Percentiles rank a stretch among this genome's conserved stretches.
These are phyloP conservation scores for Cucurbita maxima DNA, from an alignment of 306 rosid genomes.

Conservation along the genomic window DNA sequence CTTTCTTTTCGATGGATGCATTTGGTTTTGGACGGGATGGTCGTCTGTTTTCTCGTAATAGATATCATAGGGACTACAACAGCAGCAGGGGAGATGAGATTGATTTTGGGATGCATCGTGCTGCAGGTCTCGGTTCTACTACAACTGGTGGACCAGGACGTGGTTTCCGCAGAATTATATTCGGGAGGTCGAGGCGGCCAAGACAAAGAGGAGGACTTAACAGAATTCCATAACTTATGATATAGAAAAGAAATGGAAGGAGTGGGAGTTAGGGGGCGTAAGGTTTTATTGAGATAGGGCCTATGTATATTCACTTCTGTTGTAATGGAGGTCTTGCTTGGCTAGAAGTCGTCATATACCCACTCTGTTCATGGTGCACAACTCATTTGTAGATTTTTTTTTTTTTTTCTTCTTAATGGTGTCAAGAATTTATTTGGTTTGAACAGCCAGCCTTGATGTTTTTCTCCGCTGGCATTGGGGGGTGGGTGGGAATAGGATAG, in stretches of 20 bases:
- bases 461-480: neutral
- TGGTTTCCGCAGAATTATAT: slow-evolving; percentile 13
- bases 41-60: slow-evolving; percentile 29
- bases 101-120: slow-evolving; percentile 30
- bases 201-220: slow-evolving; percentile 9
- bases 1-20: slow-evolving; percentile 30
- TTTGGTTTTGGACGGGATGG: slow-evolving; percentile 35
- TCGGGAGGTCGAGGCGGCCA: slow-evolving; percentile 7
- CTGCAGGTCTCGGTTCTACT: slow-evolving; percentile 28
- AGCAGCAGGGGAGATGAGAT: slow-evolving; percentile 17
- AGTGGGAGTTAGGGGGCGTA: slow-evolving; percentile 2
- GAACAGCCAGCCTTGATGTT: neutral
- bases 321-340: neutral
- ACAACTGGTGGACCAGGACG: slow-evolving; percentile 35
- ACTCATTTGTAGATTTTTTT: neutral
- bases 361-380: slow-evolving; percentile 2
- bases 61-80: slow-evolving; percentile 27
- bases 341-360: neutral
- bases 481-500: slow-evolving; percentile 2
- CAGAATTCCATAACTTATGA: neutral
- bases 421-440: neutral
- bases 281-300: neutral
- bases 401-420: neutral
- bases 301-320: slow-evolving; percentile 16
- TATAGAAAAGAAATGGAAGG: neutral